Conservation (phyloP, 257 asterid genomes). For the Capsicum rhomboideum region DNA sequence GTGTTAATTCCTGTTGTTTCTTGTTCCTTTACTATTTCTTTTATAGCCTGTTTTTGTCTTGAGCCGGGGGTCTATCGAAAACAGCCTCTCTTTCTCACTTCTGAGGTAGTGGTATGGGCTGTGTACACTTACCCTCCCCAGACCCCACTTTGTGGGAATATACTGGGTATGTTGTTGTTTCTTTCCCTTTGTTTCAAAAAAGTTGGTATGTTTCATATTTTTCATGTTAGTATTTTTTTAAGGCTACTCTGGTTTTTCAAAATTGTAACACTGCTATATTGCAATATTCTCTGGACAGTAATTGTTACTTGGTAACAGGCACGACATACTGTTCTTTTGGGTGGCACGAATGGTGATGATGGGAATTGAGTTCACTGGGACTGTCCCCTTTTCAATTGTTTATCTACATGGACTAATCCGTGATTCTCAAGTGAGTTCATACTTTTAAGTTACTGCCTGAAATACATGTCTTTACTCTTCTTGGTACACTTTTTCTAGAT, state of each 20-base stretch:
- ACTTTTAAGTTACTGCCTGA: conserved; percentile 10
- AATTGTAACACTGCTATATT: neutral
- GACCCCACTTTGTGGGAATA: too few relatives aligned
- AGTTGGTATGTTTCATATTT: neutral
- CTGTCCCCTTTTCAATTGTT: conserved; percentile 73
- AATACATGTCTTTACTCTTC: neutral
- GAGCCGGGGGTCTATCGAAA: too few relatives aligned
- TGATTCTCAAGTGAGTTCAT: conserved; percentile 77
- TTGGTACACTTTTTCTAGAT: neutral
- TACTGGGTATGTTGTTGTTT: too few relatives aligned
- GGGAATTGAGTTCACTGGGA: conserved; percentile 96
- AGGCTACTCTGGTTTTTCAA: neutral
- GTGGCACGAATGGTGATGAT: conserved; percentile 99
- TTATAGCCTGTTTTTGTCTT: too few relatives aligned
- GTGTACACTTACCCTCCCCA: too few relatives aligned
- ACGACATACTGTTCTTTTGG: conserved; percentile 96
- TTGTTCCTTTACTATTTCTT: too few relatives aligned
- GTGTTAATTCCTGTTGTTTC: too few relatives aligned
- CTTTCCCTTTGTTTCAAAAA: neutral
- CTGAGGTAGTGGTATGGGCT: too few relatives aligned
- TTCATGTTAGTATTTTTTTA: neutral
- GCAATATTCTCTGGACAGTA: neutral
- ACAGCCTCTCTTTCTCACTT: too few relatives aligned
- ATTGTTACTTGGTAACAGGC: conserved; percentile 50
- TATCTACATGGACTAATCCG: conserved; percentile 97